Evolutionary conservation across 2,329 filamentous ascomycete species (phyloP), one percentile per base, ranked within the genome.

Genomic region (Teratosphaeria destructans): DNA sequence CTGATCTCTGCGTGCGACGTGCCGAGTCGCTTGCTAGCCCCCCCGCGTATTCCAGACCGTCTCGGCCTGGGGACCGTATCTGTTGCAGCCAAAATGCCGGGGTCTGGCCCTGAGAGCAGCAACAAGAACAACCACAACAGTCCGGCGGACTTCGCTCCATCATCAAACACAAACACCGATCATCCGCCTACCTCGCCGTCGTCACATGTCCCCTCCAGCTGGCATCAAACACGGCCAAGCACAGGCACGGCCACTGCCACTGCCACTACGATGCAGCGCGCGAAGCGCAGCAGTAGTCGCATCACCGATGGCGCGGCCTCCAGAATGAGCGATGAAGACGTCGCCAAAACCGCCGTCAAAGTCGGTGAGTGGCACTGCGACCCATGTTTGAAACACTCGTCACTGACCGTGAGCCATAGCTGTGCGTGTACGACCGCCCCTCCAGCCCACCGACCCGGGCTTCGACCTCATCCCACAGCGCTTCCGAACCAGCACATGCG

Each of bases 391-490:
- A 23, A n/a, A 49, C n/a, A 23, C 11, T 23, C 4, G 19, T 49
- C 43, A 57, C 59, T 58, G 56, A 58, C 52, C 26, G 55, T 6
- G 43, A n/a, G 27, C 16, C 35, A 52, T 35, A 64, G 63, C 62
- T 54, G 63, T 64, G 14, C 62, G 63, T 14, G 62, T 64, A 32
- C 63, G 63, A 57, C 63, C 63, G 12, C 62, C 62, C 14, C 47
- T 64, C 27, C 47, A 57, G 37, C 79, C 90, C 5, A 83, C 82
- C 65, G 94, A 99, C 73, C 94, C 94, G 5, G 93, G 92, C 63
- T 99, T 83, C 78, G 94, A 99, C 64, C 84, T 97, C 65, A 94
- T 99, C 60, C 94, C 94, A 14, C 92, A 96, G 74, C 86, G 94
- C 70, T 99, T 99, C 71, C 93, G 96, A 74, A 85, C 88, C 64